phyloP scores from a whole-genome alignment of 108 stramenopile species.

The Ochromonas danica region DNA sequence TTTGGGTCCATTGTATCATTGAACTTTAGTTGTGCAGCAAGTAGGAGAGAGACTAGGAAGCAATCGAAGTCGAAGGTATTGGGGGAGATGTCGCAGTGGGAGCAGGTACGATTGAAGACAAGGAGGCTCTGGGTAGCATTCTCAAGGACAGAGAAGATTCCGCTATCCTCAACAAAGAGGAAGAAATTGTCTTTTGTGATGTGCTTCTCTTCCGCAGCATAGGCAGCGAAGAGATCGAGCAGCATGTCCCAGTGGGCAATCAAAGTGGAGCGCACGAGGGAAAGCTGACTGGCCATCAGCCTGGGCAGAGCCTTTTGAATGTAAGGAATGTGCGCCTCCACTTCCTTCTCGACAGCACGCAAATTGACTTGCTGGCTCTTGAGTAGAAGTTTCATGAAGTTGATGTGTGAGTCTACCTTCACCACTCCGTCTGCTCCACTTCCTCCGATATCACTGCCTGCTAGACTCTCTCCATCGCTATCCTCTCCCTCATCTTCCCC shows the following conservation, averaged over 20 bases:
- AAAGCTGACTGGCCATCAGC: background rate
- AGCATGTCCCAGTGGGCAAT: background rate
- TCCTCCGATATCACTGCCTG: background rate
- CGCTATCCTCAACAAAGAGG: background rate
- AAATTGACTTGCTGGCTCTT: background rate
- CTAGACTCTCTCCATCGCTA: background rate
- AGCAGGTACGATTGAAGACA: background rate
- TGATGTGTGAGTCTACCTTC: background rate
- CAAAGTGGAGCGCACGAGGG: background rate
- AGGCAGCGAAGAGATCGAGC: background rate
- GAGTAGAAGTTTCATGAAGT: slow-evolving; percentile 5
- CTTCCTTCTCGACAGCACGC: background rate
- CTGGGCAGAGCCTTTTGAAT: background rate
- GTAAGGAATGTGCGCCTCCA: background rate
- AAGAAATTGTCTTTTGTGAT: background rate
- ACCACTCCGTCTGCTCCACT: too few relatives aligned
- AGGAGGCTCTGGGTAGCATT: background rate
- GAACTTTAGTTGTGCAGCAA: background rate
- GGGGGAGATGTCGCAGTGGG: background rate
- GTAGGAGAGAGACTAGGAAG: background rate
- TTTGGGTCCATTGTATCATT: slow-evolving; percentile 4
- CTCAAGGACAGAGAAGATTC: background rate
- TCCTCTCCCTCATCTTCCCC: background rate
- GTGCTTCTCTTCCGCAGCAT: background rate
- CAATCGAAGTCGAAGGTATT: background rate